Percentiles rank a stretch among this genome's conserved stretches.
Conservation (phyloP, 2,329 filamentous ascomycete genomes). For the Tricladium varicosporioides region DNA sequence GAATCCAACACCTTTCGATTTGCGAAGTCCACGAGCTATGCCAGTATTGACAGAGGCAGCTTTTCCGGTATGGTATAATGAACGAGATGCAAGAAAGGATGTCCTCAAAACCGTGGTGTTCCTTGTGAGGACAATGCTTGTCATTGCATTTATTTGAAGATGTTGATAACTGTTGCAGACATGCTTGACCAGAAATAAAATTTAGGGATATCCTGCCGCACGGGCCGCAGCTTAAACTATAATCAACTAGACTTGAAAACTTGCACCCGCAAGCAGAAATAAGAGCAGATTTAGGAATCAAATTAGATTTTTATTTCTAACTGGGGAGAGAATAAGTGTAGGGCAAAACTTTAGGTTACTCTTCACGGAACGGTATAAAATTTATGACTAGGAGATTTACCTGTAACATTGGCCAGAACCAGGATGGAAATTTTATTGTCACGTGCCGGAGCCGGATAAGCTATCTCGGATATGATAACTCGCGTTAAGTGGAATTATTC, state of each 20-base stretch:
- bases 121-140: slow-evolving; percentile 18
- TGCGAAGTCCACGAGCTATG: slow-evolving; percentile 65
- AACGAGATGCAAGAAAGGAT: slow-evolving; percentile 1
- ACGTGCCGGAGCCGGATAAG: too few species aligned
- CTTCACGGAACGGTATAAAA: too few species aligned
- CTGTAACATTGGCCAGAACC: too few species aligned
- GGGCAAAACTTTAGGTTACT: too few species aligned
- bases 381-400: too few species aligned
- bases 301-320: too few species aligned
- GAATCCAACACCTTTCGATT: slow-evolving; percentile 39
- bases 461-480: neutral
- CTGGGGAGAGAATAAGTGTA: too few species aligned
- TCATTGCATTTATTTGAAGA: slow-evolving; percentile 23
- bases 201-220: neutral
- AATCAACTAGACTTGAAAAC: neutral
- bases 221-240: neutral
- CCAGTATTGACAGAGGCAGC: slow-evolving; percentile 62
- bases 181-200: neutral
- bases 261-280: too few species aligned
- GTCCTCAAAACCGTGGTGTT: slow-evolving; percentile 13
- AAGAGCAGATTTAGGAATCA: too few species aligned
- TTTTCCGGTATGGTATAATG: slow-evolving; percentile 31
- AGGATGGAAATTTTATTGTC: too few species aligned
- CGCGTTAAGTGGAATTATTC: neutral
- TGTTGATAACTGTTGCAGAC: neutral